A percentile compares a stretch with the other conserved stretches of the same genome.
Evolutionary conservation across 1,139 yeast species (phyloP).

Genomic region (Yamadazyma diospyri): DNA sequence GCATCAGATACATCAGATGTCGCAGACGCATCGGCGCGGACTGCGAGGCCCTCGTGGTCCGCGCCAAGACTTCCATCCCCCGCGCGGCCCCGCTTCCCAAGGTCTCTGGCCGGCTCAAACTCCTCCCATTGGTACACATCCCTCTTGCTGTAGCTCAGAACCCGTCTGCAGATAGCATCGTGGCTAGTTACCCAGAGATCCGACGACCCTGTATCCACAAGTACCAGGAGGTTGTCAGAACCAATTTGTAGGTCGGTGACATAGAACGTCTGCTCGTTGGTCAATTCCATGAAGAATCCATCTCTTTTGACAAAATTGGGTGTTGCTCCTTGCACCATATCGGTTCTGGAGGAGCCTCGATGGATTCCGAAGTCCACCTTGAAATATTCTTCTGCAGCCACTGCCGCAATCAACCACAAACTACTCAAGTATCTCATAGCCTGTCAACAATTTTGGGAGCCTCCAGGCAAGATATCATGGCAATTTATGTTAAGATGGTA

Average conservation of each 20-base stretch:
- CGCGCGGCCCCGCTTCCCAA: too few relatives aligned
- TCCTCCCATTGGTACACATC: not conserved
- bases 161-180: slow-evolving; percentile 31
- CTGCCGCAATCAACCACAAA: too few relatives aligned
- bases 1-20: slow-evolving; percentile 10
- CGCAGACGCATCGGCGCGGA: not conserved
- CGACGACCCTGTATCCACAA: slow-evolving; percentile 46
- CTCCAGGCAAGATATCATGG: too few relatives aligned
- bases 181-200: slow-evolving; percentile 44
- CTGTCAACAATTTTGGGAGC: too few relatives aligned
- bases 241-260: slow-evolving; percentile 40
- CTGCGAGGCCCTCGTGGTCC: slow-evolving; percentile 1
- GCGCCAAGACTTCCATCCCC: not conserved
- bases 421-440: too few relatives aligned
- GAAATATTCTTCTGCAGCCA: too few relatives aligned
- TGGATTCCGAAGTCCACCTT: not conserved
- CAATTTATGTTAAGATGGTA: too few relatives aligned
- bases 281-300: slow-evolving; percentile 26
- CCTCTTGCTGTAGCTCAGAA: slow-evolving; percentile 5
- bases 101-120: too few relatives aligned
- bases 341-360: not conserved
- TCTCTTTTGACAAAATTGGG: slow-evolving; percentile 2
- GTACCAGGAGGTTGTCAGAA: slow-evolving; percentile 26
- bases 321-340: not conserved
- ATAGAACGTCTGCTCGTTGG: slow-evolving; percentile 47